A percentile compares a stretch with the other conserved stretches of the same genome.
These are phyloP conservation scores for Tricholoma furcatifolium DNA, from an alignment of 768 basidiomycete species.

Conservation along the genomic window DNA sequence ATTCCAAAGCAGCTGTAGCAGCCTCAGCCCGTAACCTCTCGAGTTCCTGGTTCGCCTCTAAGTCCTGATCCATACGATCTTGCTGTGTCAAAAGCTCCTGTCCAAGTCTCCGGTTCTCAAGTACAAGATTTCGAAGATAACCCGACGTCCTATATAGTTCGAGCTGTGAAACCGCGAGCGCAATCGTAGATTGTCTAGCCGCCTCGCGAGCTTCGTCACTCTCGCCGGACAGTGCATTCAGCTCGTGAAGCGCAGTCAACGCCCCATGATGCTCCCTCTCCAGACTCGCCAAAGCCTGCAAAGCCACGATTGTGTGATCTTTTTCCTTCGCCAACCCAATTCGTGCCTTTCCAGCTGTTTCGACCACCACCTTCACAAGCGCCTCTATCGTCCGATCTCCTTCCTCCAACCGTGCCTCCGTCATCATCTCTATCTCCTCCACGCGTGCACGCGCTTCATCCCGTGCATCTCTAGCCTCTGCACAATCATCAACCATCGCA, in stretches of 20 bases:
- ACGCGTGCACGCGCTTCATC: conserved; percentile 56
- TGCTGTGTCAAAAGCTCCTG: conserved; percentile 3
- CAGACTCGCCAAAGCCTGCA: conserved; percentile 10
- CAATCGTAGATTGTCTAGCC: conserved; percentile 19
- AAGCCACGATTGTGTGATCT: conserved; percentile 1
- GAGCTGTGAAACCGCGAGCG: conserved; percentile 24
- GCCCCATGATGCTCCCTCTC: conserved; percentile 9
- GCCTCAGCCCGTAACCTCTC: conserved; percentile 14
- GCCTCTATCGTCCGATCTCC: conserved; percentile 34
- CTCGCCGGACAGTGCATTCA: not conserved
- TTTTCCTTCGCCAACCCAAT: conserved; percentile 16
- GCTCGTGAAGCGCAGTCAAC: conserved; percentile 6
- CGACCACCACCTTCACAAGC: conserved; percentile 37
- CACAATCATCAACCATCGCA: conserved; percentile 85
- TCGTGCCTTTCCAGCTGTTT: conserved; percentile 33
- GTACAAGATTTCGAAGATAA: not conserved
- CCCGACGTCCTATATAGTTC: conserved; percentile 9
- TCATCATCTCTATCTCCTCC: conserved; percentile 63
- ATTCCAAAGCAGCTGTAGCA: conserved; percentile 13
- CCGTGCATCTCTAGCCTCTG: conserved; percentile 69
- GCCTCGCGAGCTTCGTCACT: conserved; percentile 11
- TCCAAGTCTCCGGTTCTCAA: conserved; percentile 10
- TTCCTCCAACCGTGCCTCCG: conserved; percentile 35
- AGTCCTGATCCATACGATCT: conserved; percentile 8
- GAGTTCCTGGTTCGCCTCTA: conserved; percentile 7